These are phyloP conservation scores for Telfairia occidentalis DNA, from an alignment of 331 rosid species.

Conservation along the genomic window DNA sequence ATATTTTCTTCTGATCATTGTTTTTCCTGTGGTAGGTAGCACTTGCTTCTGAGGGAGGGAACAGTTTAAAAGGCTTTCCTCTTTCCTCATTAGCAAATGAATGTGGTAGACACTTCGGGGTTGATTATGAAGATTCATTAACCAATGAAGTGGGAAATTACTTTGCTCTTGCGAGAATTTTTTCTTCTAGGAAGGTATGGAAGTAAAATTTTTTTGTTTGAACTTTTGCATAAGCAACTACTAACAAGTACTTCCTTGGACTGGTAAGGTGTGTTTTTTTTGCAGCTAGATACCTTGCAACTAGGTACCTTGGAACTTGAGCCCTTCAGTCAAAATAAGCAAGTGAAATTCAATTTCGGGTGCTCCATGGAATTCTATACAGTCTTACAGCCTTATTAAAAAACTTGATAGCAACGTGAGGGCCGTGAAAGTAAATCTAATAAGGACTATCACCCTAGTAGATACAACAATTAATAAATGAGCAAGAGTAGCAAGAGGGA, in stretches of 20 bases:
- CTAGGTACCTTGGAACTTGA: too few relatives aligned
- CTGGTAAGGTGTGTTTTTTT: too few relatives aligned
- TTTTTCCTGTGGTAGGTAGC: constrained; percentile 43
- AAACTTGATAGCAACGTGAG: too few relatives aligned
- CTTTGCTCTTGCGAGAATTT: constrained; percentile 63
- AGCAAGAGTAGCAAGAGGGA: not conserved
- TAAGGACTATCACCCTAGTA: not conserved
- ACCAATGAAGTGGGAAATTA: constrained; percentile 40
- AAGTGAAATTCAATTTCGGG: too few relatives aligned
- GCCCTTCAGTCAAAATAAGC: too few relatives aligned
- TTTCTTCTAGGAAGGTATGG: constrained; percentile 65
- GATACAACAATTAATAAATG: not conserved
- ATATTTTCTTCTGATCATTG: not conserved
- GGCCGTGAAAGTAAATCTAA: too few relatives aligned
- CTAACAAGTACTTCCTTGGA: not conserved
- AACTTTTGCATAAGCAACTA: not conserved
- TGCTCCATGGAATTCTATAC: too few relatives aligned
- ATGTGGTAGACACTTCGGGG: constrained; percentile 33
- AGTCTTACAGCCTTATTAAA: too few relatives aligned
- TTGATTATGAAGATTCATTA: constrained; percentile 18
- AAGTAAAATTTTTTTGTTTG: not conserved
- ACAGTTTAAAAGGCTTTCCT: constrained; percentile 37
- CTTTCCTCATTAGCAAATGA: constrained; percentile 50
- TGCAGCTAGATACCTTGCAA: too few relatives aligned
- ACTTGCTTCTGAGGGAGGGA: constrained; percentile 26